Conservation (phyloP, 106 monocot genomes). For the Dioscorea zingiberensis region DNA sequence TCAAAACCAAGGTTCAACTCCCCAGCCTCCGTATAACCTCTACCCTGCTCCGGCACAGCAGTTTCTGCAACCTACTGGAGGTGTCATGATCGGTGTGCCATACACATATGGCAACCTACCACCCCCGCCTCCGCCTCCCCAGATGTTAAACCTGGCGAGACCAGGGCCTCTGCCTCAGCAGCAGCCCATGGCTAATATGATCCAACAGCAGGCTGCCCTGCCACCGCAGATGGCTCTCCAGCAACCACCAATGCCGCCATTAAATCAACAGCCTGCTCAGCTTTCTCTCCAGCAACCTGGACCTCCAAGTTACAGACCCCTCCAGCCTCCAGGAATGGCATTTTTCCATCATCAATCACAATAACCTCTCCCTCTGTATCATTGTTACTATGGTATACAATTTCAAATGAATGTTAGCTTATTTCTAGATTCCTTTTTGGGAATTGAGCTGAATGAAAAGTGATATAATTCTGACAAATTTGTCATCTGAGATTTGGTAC, state of each 20-base stretch:
- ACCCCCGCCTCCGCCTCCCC: conserved; percentile 32
- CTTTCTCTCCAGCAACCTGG: conserved; percentile 39
- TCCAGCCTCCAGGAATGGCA: conserved; percentile 66
- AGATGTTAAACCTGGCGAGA: conserved; percentile 46
- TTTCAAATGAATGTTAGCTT: conserved; percentile 3
- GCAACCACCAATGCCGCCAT: conserved; percentile 36
- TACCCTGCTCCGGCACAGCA: conserved; percentile 48
- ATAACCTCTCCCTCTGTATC: conserved; percentile 16
- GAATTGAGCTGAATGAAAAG: no score
- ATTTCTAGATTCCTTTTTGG: no score
- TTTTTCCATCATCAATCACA: conserved; percentile 61
- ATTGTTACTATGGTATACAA: not conserved
- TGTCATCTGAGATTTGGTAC: no score
- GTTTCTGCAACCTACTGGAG: conserved; percentile 58
- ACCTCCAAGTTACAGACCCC: conserved; percentile 65
- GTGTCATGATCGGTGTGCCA: conserved; percentile 68
- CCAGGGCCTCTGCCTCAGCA: conserved; percentile 21
- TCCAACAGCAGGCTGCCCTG: conserved; percentile 21
- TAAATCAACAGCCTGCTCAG: conserved; percentile 36
- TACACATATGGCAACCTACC: conserved; percentile 46
- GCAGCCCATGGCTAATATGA: conserved; percentile 26
- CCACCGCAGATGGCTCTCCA: conserved; percentile 35
- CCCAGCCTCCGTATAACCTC: conserved; percentile 52
- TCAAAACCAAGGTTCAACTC: conserved; percentile 23
- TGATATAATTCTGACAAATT: no score